phyloP scores from a whole-genome alignment of 208 protist genomes.

The Leishmania braziliensis region DNA sequence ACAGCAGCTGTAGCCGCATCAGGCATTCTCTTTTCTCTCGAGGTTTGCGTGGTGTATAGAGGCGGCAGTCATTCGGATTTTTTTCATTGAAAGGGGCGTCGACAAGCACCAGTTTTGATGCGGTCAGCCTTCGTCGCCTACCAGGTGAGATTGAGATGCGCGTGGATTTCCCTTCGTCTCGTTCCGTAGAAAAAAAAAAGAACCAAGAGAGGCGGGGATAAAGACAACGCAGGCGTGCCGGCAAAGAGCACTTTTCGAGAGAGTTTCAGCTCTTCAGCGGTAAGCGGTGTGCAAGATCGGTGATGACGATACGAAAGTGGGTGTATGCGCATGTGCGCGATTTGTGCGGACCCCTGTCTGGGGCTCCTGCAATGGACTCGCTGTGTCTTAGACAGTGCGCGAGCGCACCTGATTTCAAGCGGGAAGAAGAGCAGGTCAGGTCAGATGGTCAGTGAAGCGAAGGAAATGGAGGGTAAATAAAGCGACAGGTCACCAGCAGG shows the following conservation, averaged over 20 bases:
- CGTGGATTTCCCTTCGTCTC: background rate
- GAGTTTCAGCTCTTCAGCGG: background rate
- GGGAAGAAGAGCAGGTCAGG: constrained; percentile 9
- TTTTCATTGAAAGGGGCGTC: background rate
- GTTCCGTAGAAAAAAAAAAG: background rate
- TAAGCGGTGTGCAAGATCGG: too few relatives aligned
- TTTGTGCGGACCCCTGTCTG: background rate
- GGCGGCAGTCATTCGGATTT: background rate
- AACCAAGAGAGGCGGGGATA: background rate
- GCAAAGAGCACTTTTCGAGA: background rate
- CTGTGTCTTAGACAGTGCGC: background rate
- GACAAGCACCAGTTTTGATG: background rate
- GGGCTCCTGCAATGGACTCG: background rate
- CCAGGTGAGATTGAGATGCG: background rate
- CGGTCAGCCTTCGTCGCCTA: background rate
- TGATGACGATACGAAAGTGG: background rate
- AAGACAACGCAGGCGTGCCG: background rate
- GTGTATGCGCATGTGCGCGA: background rate
- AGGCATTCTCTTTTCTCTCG: background rate
- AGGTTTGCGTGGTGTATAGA: background rate
- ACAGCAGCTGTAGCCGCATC: background rate
- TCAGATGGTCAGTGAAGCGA: background rate
- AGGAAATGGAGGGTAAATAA: background rate
- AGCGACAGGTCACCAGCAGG: constrained; percentile 10
- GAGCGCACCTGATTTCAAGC: background rate